Evolutionary conservation across 352 stramenopile genomes (phyloP).

Genomic region (Globisporangium viniferum): DNA sequence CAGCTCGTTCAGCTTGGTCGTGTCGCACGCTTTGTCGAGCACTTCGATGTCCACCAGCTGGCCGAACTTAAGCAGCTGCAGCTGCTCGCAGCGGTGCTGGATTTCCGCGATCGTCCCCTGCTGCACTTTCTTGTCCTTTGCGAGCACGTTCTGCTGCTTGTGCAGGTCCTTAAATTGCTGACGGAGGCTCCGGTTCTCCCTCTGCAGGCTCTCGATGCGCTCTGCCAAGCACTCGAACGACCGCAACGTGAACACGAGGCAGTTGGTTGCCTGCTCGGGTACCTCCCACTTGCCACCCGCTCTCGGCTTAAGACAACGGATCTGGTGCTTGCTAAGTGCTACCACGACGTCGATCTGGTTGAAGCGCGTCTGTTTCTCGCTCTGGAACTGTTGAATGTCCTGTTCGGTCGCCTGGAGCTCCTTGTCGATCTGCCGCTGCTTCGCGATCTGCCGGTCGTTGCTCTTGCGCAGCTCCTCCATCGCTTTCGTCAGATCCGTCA

Average conservation of each 20-base stretch:
- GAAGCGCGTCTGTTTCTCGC: slow-evolving; percentile 92
- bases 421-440: slow-evolving; percentile 91
- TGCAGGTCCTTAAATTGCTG: slow-evolving; percentile 89
- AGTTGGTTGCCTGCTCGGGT: slow-evolving; percentile 43
- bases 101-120: slow-evolving; percentile 63
- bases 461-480: slow-evolving; percentile 88
- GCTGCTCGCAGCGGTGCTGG: slow-evolving; percentile 66
- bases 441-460: slow-evolving; percentile 78
- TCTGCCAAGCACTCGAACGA: slow-evolving; percentile 58
- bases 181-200: slow-evolving; percentile 82
- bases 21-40: slow-evolving; percentile 86
- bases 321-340: slow-evolving; percentile 66
- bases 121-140: slow-evolving; percentile 77
- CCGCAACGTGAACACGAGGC: slow-evolving; percentile 72
- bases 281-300: slow-evolving; percentile 30
- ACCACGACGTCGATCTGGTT: slow-evolving; percentile 87
- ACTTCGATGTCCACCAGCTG: slow-evolving; percentile 83
- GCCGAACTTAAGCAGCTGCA: slow-evolving; percentile 82
- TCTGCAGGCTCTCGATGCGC: slow-evolving; percentile 78
- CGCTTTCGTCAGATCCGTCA: slow-evolving; percentile 79
- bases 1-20: slow-evolving; percentile 61
- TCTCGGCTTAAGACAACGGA: slow-evolving; percentile 51
- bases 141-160: slow-evolving; percentile 79
- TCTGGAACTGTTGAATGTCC: slow-evolving; percentile 91
- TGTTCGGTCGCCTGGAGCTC: slow-evolving; percentile 83